These are phyloP conservation scores for Scenedesmus sp. DNA, from an alignment of 163 green algal species.

Conservation along the genomic window DNA sequence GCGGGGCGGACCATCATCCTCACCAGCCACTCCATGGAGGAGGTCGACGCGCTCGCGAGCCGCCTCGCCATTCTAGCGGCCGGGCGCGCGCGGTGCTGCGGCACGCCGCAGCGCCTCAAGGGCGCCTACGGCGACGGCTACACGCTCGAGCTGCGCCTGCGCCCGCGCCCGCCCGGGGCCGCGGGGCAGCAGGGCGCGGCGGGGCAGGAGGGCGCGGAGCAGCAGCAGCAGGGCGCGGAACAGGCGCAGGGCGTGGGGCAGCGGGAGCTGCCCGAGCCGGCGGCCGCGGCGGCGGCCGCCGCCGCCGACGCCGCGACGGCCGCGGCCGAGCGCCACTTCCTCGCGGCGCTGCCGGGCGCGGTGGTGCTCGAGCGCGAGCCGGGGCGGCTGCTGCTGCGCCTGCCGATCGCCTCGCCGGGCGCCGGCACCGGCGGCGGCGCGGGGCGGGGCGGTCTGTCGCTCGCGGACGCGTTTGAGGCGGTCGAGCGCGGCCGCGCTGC, in stretches of 20 bases:
- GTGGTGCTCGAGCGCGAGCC: slow-evolving; percentile 29
- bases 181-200: not conserved
- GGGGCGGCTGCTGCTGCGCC: slow-evolving; percentile 29
- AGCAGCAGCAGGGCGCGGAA: slow-evolving; percentile 15
- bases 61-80: slow-evolving; percentile 51
- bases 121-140: slow-evolving; percentile 73
- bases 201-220: not conserved
- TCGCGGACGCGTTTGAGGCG: slow-evolving; percentile 66
- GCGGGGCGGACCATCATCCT: slow-evolving; percentile 81
- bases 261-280: not conserved
- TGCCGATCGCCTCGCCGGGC: not conserved
- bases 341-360: slow-evolving; percentile 10
- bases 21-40: slow-evolving; percentile 95
- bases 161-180: not conserved
- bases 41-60: slow-evolving; percentile 90
- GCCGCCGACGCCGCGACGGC: slow-evolving; percentile 9
- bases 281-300: not conserved
- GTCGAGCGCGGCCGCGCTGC: slow-evolving; percentile 42
- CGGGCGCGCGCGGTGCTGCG: slow-evolving; percentile 69
- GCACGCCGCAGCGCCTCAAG: slow-evolving; percentile 79
- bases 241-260: not conserved
- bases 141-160: slow-evolving; percentile 49
- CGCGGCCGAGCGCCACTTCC: slow-evolving; percentile 6
- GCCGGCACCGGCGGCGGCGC: slow-evolving; percentile 1
- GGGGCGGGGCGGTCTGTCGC: slow-evolving; percentile 20